Conservation (phyloP, 306 rosid species). For the Malus orientalis region DNA sequence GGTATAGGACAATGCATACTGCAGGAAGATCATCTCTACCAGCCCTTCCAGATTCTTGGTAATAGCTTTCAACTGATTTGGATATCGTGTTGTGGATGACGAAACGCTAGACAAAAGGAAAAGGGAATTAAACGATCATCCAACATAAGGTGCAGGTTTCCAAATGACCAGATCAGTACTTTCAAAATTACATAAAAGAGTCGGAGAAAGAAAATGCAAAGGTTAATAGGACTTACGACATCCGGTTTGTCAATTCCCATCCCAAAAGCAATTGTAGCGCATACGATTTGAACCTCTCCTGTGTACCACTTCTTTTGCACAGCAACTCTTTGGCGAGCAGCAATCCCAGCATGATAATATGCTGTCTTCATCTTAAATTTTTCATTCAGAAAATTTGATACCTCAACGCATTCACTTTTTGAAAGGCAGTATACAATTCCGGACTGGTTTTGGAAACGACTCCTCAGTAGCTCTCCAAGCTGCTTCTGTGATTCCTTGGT, state of each 20-base stretch:
- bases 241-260: slow-evolving; percentile 99
- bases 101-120: slow-evolving; percentile 57
- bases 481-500: slow-evolving; percentile 73
- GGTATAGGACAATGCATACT: slow-evolving; percentile 75
- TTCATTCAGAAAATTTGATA: slow-evolving; percentile 60
- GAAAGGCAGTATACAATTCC: slow-evolving; percentile 96
- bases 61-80: slow-evolving; percentile 92
- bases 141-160: neutral
- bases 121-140: neutral
- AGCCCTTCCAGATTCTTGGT: slow-evolving; percentile 99
- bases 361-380: slow-evolving; percentile 65
- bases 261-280: slow-evolving; percentile 97
- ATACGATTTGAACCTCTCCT: slow-evolving; percentile 80
- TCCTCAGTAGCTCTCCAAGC: slow-evolving; percentile 54
- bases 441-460: slow-evolving; percentile 61
- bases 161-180: slow-evolving; percentile 12
- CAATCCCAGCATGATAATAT: slow-evolving; percentile 87
- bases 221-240: slow-evolving; percentile 66
- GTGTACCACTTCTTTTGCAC: slow-evolving; percentile 85
- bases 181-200: neutral
- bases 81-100: slow-evolving; percentile 89
- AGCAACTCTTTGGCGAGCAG: slow-evolving; percentile 70
- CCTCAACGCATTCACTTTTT: slow-evolving; percentile 85
- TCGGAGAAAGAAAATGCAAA: slow-evolving; percentile 1
- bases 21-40: slow-evolving; percentile 87